Conservation (phyloP, 2,329 filamentous ascomycete genomes). For the Penicillium corylophilum region DNA sequence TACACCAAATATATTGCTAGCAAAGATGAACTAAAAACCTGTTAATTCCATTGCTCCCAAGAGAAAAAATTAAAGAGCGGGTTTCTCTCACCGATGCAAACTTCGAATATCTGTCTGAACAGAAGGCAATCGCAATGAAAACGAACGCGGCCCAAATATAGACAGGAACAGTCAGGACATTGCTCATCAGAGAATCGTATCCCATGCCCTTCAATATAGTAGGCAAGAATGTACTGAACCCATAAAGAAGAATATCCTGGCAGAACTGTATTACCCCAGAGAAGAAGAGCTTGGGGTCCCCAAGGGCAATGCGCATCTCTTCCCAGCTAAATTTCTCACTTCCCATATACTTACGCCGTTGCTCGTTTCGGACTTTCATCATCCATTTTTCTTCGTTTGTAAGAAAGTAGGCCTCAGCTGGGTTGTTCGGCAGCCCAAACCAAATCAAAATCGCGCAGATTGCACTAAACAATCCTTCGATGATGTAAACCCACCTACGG, state of each 20-base stretch:
- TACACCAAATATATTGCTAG: slow-evolving; percentile 46
- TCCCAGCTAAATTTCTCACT: slow-evolving; percentile 52
- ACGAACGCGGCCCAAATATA: slow-evolving; percentile 51
- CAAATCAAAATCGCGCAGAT: slow-evolving; percentile 46
- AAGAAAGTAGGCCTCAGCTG: slow-evolving; percentile 51
- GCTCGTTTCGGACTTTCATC: slow-evolving; percentile 51
- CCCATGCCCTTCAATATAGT: slow-evolving; percentile 56
- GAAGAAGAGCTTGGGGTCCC: slow-evolving; percentile 54
- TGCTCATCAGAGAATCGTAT: slow-evolving; percentile 51
- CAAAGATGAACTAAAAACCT: slow-evolving; percentile 33
- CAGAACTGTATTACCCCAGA: slow-evolving; percentile 53
- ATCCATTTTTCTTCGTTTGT: slow-evolving; percentile 50
- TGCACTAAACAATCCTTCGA: slow-evolving; percentile 51
- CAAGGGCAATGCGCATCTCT: slow-evolving; percentile 49
- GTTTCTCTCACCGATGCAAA: slow-evolving; percentile 28
- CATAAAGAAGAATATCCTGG: slow-evolving; percentile 54
- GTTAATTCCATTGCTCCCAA: slow-evolving; percentile 1
- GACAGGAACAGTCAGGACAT: slow-evolving; percentile 59
- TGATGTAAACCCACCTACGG: slow-evolving; percentile 49
- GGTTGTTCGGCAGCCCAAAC: slow-evolving; percentile 51
- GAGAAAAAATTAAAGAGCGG: too few species aligned
- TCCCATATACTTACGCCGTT: slow-evolving; percentile 51
- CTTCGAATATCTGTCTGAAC: slow-evolving; percentile 46
- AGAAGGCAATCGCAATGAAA: slow-evolving; percentile 48
- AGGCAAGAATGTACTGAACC: slow-evolving; percentile 60